Conservation (phyloP, 306 rosid species). For the Begonia masoniana region DNA sequence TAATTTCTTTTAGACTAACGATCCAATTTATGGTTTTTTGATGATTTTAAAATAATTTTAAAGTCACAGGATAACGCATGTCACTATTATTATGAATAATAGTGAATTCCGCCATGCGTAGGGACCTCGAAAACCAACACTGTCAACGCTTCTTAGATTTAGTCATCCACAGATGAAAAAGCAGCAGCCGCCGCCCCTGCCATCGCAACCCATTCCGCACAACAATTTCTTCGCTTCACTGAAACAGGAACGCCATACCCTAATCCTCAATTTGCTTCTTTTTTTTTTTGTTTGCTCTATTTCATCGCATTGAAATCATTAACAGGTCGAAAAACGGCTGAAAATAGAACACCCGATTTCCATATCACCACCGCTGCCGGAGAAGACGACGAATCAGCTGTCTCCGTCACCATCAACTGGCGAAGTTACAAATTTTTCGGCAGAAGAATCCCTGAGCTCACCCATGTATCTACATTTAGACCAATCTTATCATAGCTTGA, state of each 20-base stretch:
- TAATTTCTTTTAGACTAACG: too few species aligned
- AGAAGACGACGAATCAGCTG: too few species aligned
- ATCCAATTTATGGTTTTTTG: too few species aligned
- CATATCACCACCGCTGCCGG: too few species aligned
- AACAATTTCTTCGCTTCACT: constrained; percentile 73
- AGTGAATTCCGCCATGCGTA: too few species aligned
- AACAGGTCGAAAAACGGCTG: constrained; percentile 67
- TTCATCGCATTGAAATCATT: neutral
- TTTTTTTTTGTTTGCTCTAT: neutral
- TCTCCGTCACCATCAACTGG: constrained; percentile 5
- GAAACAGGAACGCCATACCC: constrained; percentile 30
- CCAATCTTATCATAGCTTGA: constrained; percentile 11
- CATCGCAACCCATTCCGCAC: constrained; percentile 29
- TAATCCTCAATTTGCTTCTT: neutral
- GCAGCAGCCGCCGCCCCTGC: constrained; percentile 1
- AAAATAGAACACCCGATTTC: constrained; percentile 31
- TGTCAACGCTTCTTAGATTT: too few species aligned
- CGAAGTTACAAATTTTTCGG: constrained; percentile 9
- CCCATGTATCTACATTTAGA: constrained; percentile 39
- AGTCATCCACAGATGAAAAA: neutral
- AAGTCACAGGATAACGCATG: too few species aligned
- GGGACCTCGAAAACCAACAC: too few species aligned
- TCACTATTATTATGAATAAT: too few species aligned
- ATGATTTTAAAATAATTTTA: too few species aligned
- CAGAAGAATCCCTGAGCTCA: constrained; percentile 35